Base-by-base conservation (phyloP, 2,329 filamentous ascomycete genomes). In the Penicillium hordei region DNA sequence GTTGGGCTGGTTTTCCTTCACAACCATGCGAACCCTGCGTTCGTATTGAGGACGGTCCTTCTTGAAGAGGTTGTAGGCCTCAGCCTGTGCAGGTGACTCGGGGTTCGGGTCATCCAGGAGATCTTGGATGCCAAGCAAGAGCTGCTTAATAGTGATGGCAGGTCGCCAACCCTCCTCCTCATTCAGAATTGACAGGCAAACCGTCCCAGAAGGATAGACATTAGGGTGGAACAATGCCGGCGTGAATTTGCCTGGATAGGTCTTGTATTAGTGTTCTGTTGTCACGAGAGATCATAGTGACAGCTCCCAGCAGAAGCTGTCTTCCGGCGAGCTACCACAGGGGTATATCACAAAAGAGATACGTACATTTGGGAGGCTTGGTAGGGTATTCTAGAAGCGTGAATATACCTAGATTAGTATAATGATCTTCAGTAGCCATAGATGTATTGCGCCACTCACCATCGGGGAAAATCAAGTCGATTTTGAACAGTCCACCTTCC, bases 151-250 rank as follows among this genome's bases (percentile, higher is more conserved):
- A 0, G 94, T 99, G 70, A 99, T 99, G 7, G 94, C 93, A 1
- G 94, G 95, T 76, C 96, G 95, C 94, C 95, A 99, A 7, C 90
- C 93, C 75, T 99, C 94, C 69, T 99, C 94, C 75, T 99, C 95
- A 78, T 97, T 99, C 65, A 99, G 79, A 65, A 99, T 99, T 29
- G 91, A 96, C 23, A 99, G 84, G 73, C 94, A 99, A 61, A 99
- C 94, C 48, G 94, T 99, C 65, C 94, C 95, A 0, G 93, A 97
- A 0, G 94, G 94, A 74, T 99, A 99, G 66, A 99, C 94, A 75
- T 99, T 99, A 0, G 94, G 94, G 72, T 99, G 94, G 80, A 99
- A 99, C 40, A 99, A 86, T 23, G 94, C 93, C 13, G 94, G 94
- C 0, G 89, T 86, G 72, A 99, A 99, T 84, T 96, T 97, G 87